phyloP scores from a whole-genome alignment of 2,329 filamentous ascomycete species.

The Daldinia sp. region DNA sequence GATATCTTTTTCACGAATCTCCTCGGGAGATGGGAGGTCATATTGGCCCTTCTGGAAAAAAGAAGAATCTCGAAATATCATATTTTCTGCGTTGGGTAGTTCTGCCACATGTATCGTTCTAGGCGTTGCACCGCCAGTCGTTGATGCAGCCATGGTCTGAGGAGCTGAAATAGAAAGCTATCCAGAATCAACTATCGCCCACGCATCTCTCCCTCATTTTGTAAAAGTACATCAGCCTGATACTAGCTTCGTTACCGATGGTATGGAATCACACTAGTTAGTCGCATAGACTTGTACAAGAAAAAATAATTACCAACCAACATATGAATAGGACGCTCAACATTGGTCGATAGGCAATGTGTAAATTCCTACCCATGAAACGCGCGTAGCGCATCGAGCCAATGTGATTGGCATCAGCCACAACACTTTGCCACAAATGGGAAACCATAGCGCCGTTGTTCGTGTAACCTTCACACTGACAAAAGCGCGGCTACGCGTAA shows the following conservation, averaged over 20 bases:
- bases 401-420: not conserved
- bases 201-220: too few relatives aligned
- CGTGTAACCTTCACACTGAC: too few relatives aligned
- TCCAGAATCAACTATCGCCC: not conserved
- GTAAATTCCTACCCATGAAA: not conserved
- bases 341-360: not conserved
- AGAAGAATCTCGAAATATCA: not conserved
- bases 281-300: too few relatives aligned
- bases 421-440: not conserved
- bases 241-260: not conserved
- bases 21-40: slow-evolving; percentile 21
- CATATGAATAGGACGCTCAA: too few relatives aligned
- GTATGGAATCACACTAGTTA: too few relatives aligned
- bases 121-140: not conserved
- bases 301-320: too few relatives aligned
- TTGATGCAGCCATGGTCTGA: not conserved
- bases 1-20: slow-evolving; percentile 22
- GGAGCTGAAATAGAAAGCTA: not conserved
- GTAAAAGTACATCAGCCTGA: not conserved
- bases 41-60: not conserved
- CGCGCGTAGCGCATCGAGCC: too few relatives aligned
- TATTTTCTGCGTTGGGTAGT: not conserved
- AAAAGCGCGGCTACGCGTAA: too few relatives aligned
- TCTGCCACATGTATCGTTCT: not conserved
- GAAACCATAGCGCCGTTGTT: too few relatives aligned